Evolutionary conservation across 2,329 filamentous ascomycete genomes (phyloP).

Genomic region (Pyrenophora seminiperda): DNA sequence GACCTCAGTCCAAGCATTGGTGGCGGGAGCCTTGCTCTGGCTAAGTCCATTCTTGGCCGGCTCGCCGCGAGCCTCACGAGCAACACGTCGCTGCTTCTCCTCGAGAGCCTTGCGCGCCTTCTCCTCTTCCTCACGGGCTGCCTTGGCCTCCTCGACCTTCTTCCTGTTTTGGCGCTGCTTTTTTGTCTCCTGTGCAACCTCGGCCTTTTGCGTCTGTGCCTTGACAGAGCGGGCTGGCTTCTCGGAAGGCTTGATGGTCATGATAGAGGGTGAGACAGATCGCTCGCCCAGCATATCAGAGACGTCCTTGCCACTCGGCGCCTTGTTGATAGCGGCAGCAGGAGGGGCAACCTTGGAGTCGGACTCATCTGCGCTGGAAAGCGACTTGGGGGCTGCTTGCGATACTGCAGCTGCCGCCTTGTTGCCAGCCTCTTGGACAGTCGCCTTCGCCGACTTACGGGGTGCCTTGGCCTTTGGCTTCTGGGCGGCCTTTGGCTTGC

Average conservation of each 20-base stretch:
- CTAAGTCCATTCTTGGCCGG: slow-evolving; percentile 77
- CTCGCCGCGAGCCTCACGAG: slow-evolving; percentile 80
- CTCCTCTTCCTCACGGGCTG: slow-evolving; percentile 76
- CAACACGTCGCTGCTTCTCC: slow-evolving; percentile 82
- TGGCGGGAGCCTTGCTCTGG: slow-evolving; percentile 53
- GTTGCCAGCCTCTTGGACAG: slow-evolving; percentile 41
- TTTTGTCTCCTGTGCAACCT: slow-evolving; percentile 73
- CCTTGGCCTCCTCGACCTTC: slow-evolving; percentile 83
- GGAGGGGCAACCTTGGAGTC: slow-evolving; percentile 76
- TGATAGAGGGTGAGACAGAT: slow-evolving; percentile 69
- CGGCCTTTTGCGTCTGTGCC: slow-evolving; percentile 64
- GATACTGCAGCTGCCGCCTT: slow-evolving; percentile 42
- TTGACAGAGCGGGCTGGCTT: slow-evolving; percentile 64
- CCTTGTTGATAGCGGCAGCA: slow-evolving; percentile 50
- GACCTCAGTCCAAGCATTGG: slow-evolving; percentile 60
- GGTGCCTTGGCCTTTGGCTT: slow-evolving; percentile 43
- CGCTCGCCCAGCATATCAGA: slow-evolving; percentile 89
- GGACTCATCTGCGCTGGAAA: slow-evolving; percentile 74
- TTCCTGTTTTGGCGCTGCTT: slow-evolving; percentile 92
- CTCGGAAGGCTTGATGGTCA: slow-evolving; percentile 74
- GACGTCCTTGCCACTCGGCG: slow-evolving; percentile 70
- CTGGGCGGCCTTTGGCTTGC: slow-evolving; percentile 32
- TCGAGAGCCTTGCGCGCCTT: slow-evolving; percentile 74
- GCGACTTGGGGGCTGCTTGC: slow-evolving; percentile 67
- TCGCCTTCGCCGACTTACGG: slow-evolving; percentile 43